Evolutionary conservation across 176 grass and related monocot genomes (phyloP).

Genomic region (Melocanna baccifera): DNA sequence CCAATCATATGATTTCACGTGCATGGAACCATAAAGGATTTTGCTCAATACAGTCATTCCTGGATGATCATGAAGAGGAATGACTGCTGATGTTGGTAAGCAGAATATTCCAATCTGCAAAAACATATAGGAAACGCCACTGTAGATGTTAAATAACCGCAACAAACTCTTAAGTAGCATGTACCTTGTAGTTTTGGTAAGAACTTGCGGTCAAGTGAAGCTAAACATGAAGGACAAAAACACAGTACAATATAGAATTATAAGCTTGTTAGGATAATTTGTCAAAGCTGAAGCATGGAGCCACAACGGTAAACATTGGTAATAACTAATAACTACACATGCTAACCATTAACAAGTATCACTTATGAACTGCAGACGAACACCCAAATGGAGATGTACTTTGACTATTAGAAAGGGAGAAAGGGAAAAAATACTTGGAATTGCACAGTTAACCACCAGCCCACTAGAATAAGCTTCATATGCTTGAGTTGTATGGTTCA

Average conservation of each 20-base stretch:
- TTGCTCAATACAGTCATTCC: slow-evolving; percentile 97
- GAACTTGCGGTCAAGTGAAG: neutral
- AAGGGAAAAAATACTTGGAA: neutral
- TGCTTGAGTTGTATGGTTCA: neutral
- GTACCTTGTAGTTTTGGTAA: neutral
- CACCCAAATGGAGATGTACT: neutral
- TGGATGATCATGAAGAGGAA: slow-evolving; percentile 95
- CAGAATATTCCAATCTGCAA: slow-evolving; percentile 92
- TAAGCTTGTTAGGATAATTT: neutral
- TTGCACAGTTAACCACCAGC: neutral
- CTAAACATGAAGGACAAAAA: neutral
- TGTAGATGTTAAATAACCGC: neutral
- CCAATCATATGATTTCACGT: slow-evolving; percentile 97
- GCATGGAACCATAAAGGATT: slow-evolving; percentile 90
- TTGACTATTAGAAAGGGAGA: neutral
- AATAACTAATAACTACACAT: neutral
- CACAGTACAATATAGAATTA: neutral
- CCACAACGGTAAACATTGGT: neutral
- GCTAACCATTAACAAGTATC: neutral
- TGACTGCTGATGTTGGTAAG: slow-evolving; percentile 81
- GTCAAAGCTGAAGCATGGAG: neutral
- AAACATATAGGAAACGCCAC: slow-evolving; percentile 23
- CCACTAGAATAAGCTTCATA: neutral
- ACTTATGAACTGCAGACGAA: neutral
- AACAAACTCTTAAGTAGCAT: neutral